A percentile compares a stretch with the other conserved stretches of the same genome.
These are phyloP conservation scores for Strigomonas culicis DNA, from an alignment of 208 protist genomes.

Conservation along the genomic window DNA sequence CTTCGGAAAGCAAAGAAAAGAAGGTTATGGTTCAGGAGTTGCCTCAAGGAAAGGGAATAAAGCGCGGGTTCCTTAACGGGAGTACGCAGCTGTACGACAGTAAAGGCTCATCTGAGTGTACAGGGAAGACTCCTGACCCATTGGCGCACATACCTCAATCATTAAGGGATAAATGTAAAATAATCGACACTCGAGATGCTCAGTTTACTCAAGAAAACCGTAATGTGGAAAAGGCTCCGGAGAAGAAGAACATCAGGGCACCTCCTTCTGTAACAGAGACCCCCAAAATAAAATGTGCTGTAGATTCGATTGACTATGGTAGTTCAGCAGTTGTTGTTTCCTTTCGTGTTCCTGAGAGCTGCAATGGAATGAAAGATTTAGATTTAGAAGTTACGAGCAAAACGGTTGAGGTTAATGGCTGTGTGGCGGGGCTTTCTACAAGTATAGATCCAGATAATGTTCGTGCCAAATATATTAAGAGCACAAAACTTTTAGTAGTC, in stretches of 20 bases:
- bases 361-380: too few relatives aligned
- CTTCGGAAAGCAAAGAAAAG: neutral
- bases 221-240: too few relatives aligned
- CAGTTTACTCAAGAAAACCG: too few relatives aligned
- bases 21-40: constrained; percentile 4
- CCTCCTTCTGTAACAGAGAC: too few relatives aligned
- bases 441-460: neutral
- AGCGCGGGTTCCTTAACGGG: constrained; percentile 69
- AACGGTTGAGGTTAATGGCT: neutral
- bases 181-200: constrained; percentile 55
- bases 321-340: too few relatives aligned
- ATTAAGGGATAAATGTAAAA: constrained; percentile 65
- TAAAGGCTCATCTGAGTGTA: constrained; percentile 52
- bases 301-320: too few relatives aligned
- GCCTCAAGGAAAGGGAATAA: constrained; percentile 29
- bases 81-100: constrained; percentile 44
- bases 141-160: constrained; percentile 70
- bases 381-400: too few relatives aligned
- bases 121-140: constrained; percentile 43
- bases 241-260: too few relatives aligned
- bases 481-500: neutral
- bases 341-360: too few relatives aligned
- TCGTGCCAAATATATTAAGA: constrained; percentile 2
- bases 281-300: too few relatives aligned
- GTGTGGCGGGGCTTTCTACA: neutral